Evolutionary conservation across 2,329 filamentous ascomycete genomes (phyloP), one percentile per base, ranked within the genome.

Genomic region (Aureobasidium pullulans): DNA sequence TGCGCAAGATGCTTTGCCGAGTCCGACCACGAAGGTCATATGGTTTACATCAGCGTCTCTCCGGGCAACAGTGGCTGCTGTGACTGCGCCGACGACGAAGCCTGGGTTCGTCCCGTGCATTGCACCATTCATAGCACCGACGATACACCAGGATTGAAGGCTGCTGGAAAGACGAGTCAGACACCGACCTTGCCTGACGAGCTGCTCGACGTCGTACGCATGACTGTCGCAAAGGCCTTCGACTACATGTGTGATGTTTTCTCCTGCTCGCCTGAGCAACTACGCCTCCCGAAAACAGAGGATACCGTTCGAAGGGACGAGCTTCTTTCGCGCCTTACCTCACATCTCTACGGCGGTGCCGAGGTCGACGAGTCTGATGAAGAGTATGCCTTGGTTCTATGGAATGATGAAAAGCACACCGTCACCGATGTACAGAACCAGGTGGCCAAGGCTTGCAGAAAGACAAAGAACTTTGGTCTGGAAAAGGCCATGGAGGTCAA

Each of bases 331-430:
- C 83, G 92, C 19, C 77, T 97, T 36, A 84, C 83, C 7, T 83
- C 87, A 0, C 85, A 85, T 49, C 92, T 91, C 73, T 94, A 92
- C 65, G 72, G 72, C 9, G 70, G 69, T 1, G 78, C 82, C 36
- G 74, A 76, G 40, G 83, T 82, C 1, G 84, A 89, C 66, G 77
- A 83, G 39, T 70, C 75, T 6, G 83, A 86, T 59, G 79, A 83
- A 2, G 90, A 96, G 66, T 99, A 88, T 72, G 88, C 89, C 5
- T 77, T 99, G 46, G 78, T 96, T 15, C 78, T 99, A 5, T 99
- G 94, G 94, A 99, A 99, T 67, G 94, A 99, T 64, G 94, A 99
- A 75, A 99, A 99, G 73, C 94, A 99, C 71, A 99, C 94, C 0
- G 87, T 97, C 44, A 84, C 86, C 48, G 94, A 99, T 71, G 93